These are phyloP conservation scores for Skeletonema costatum DNA, from an alignment of 108 stramenopile species.

Conservation along the genomic window DNA sequence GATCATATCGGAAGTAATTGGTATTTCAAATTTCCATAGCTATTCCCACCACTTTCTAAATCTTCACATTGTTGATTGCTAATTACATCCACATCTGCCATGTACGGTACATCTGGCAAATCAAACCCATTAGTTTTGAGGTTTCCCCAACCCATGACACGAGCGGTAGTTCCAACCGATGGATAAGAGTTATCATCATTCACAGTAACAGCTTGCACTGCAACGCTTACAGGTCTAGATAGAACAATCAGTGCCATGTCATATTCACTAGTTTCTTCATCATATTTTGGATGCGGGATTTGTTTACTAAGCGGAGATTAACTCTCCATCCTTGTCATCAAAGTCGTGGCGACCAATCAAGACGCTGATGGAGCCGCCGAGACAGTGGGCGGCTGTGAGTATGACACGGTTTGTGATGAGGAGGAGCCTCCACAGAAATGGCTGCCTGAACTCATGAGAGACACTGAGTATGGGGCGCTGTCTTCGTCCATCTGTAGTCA, in stretches of 20 bases:
- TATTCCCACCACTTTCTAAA: slow-evolving; percentile 1
- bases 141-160: slow-evolving; percentile 28
- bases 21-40: slow-evolving; percentile 6
- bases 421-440: slow-evolving; percentile 22
- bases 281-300: slow-evolving; percentile 8
- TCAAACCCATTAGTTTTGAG: slow-evolving; percentile 3
- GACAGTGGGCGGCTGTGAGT: slow-evolving; percentile 50
- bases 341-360: slow-evolving; percentile 27
- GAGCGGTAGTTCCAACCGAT: neutral
- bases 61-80: slow-evolving; percentile 13
- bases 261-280: neutral
- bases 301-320: slow-evolving; percentile 4
- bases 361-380: slow-evolving; percentile 24
- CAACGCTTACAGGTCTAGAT: neutral
- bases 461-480: slow-evolving; percentile 2
- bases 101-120: slow-evolving; percentile 4
- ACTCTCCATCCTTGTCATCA: slow-evolving; percentile 8
- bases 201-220: neutral
- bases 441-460: neutral
- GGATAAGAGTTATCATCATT: slow-evolving; percentile 6
- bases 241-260: neutral
- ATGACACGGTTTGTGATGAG: slow-evolving; percentile 34
- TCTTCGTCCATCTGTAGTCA: neutral
- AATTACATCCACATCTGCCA: slow-evolving; percentile 23
- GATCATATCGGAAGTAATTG: slow-evolving; percentile 22